Evolutionary conservation across 1,139 yeast species (phyloP), one percentile per base, ranked within the genome.

Genomic region (Candida sanyaensis): DNA sequence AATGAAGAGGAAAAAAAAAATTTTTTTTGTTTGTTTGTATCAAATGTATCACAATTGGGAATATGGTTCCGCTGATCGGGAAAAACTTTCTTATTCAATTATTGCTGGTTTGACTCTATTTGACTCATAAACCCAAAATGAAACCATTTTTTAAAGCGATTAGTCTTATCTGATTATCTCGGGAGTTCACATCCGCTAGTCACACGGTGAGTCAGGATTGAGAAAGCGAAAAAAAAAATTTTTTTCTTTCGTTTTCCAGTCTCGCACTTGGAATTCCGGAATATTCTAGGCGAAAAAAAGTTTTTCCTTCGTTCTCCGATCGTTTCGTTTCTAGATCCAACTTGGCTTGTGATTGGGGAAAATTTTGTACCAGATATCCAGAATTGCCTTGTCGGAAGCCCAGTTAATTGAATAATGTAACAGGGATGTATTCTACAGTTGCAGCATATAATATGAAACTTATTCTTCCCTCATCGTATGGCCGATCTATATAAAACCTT

Each of bases 181-280:
- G 38, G 38, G 24, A 6, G n/a, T 21, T 34, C n/a, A 34, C 38
- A 13, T 21, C 38, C 38, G 38, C 10, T 6, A 24, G 38, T 34
- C 28, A 34, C 38, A 34, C 21, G 17, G 38, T 34, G 38, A 34
- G 38, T 34, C 38, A 34, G 24, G 38, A 33, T 10, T 32, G n/a
- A 13, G 21, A 6, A 21, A 33, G n/a, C 3, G 21, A 6, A 21
- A 33, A 33, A 33, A 33, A 33, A 33, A 32, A 32, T 11, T n/a
- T n/a, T n/a, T n/a, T n/a, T n/a, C n/a, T n/a, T 17, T 32, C 13
- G n/a, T 17, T 32, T 17, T n/a, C 13, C 36, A 13, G 36, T 12
- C 6, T 9, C 23, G 28, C 28, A 9, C 11, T 8, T 13, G 4
- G 7, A 34, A 17, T 34, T 34, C 38, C 24, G 26, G 37, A 33